phyloP scores from a whole-genome alignment of 441 rosid species.

The Caryocar brasiliense region DNA sequence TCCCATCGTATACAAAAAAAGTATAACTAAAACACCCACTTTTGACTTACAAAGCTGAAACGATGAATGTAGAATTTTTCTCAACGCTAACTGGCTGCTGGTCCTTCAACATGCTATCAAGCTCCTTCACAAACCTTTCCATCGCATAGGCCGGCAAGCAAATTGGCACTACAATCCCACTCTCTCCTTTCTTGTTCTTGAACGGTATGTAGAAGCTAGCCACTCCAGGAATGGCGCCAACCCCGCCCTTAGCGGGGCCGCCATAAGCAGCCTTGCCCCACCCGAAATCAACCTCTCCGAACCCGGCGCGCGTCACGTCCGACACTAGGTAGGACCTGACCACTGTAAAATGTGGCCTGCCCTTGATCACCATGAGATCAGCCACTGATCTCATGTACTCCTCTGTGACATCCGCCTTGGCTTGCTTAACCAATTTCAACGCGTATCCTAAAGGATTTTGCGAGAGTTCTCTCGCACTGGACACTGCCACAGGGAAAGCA shows the following conservation, averaged over 20 bases:
- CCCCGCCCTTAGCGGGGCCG: conserved; percentile 26
- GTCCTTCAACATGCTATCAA: conserved; percentile 2
- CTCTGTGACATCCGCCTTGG: conserved; percentile 6
- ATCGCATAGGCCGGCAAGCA: conserved; percentile 34
- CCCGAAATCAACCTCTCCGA: conserved; percentile 32
- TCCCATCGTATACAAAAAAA: too few species aligned
- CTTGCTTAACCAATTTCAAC: conserved; percentile 21
- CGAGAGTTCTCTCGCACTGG: conserved; percentile 8
- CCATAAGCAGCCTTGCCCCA: conserved; percentile 32
- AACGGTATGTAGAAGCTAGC: conserved; percentile 15
- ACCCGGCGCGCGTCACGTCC: conserved; percentile 12
- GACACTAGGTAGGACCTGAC: conserved; percentile 16
- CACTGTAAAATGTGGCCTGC: conserved; percentile 13
- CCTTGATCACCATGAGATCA: conserved; percentile 23
- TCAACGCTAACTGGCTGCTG: neutral
- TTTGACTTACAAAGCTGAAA: conserved; percentile 1
- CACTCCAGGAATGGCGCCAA: conserved; percentile 16
- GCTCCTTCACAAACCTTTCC: conserved; percentile 29
- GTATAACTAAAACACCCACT: too few species aligned
- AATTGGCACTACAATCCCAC: conserved; percentile 27
- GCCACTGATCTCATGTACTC: conserved; percentile 31
- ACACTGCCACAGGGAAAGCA: conserved; percentile 6
- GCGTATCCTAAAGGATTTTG: conserved; percentile 18
- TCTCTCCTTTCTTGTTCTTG: conserved; percentile 25
- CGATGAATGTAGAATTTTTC: neutral